Evolutionary conservation across 179 eudicot genomes (phyloP), one percentile per base, ranked within the genome.

Genomic region (Silene coronaria): DNA sequence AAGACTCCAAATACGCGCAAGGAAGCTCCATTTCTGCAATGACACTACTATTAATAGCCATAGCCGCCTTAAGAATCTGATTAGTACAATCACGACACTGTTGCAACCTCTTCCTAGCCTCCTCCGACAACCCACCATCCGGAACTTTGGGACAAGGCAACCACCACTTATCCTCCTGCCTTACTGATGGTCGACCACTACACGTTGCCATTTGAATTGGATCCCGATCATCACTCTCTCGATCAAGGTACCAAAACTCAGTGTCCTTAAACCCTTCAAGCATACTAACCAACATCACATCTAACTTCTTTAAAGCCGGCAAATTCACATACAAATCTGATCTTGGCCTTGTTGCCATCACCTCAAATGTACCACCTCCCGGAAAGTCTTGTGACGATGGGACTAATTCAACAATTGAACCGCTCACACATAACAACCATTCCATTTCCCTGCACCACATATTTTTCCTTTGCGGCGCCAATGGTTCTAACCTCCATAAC

Each of bases 161-260:
- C 98, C 98, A 94, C 98, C 98, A 94, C 77, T 92, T 94, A 77
- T 94, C 98, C 81, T 89, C 97, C 80, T 91, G 97, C 74, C 96
- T 82, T 71, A 92, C 84, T 14, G 98, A 92, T 8, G 91, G 96
- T 76, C 98, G 85, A 28, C 88, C 90, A 76, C 71, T 71, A 70
- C 83, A 78, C 9, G 70, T 26, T 28, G 79, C 68, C 0, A 83
- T 38, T 0, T 79, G 75, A 72, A 73, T 80, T 16, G 75, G 36
- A 58, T 87, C 87, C 46, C 76, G 67, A 27, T 84, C 83, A 76
- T 87, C 86, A 32, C 77, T 80, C 30, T 88, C 89, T n/a, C 87
- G 83, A 26, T 81, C 83, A 30, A 82, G 88, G 67, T 93, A 90
- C 85, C 89, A 90, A 82, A 93, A 93, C 80, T 93, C 97, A 0